These are phyloP conservation scores for Lippia alba DNA, from an alignment of 305 asterid genomes.

Conservation along the genomic window DNA sequence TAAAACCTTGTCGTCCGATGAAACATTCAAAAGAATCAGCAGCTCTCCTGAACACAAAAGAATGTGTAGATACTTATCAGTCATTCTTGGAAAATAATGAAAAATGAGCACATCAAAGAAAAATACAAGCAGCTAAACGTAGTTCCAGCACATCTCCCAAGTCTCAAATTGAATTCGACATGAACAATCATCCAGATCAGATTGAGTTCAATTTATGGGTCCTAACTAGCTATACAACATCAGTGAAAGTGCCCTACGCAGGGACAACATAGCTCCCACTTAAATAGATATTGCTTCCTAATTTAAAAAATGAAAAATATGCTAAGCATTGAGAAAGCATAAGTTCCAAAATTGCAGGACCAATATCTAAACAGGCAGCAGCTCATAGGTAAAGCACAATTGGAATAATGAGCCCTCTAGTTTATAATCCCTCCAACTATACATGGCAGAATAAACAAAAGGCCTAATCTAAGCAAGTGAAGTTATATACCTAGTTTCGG, in stretches of 20 bases:
- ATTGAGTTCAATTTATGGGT: too few species aligned
- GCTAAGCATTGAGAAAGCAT: conserved; percentile 3
- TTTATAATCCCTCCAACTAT: conserved; percentile 12
- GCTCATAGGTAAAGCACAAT: not conserved
- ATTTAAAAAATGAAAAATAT: not conserved
- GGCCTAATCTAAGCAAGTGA: conserved; percentile 17
- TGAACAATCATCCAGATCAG: too few species aligned
- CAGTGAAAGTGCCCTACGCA: conserved; percentile 11
- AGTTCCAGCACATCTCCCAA: too few species aligned
- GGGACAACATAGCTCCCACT: conserved; percentile 11
- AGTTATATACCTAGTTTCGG: conserved; percentile 76
- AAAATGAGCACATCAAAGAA: not conserved
- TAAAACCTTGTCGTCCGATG: conserved; percentile 76
- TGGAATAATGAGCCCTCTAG: conserved; percentile 5
- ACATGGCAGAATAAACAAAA: conserved; percentile 15
- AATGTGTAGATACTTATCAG: conserved; percentile 23
- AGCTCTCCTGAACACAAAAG: conserved; percentile 67
- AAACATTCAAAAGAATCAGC: conserved; percentile 73
- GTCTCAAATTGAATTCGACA: too few species aligned
- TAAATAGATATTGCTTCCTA: conserved; percentile 11
- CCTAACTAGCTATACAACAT: conserved; percentile 1
- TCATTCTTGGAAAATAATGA: conserved; percentile 22
- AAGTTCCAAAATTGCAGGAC: conserved; percentile 1
- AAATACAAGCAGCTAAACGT: too few species aligned
- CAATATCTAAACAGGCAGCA: conserved; percentile 4